Evolutionary conservation across 768 basidiomycete genomes (phyloP), one percentile per base, ranked within the genome.

Genomic region (Termitomyces sp.): DNA sequence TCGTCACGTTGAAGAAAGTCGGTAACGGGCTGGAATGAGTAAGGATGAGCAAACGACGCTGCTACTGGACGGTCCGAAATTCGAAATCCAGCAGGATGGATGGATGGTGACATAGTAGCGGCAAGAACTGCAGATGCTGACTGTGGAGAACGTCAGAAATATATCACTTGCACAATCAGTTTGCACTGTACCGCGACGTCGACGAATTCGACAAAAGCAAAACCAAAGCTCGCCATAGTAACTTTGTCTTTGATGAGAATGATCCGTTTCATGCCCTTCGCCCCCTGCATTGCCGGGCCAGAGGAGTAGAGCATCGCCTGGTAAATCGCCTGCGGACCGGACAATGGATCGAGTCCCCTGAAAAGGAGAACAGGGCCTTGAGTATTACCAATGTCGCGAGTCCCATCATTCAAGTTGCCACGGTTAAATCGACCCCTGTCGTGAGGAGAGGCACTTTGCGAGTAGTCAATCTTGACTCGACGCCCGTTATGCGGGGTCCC

Each of bases 391-490:
- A 98, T 96, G 73, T 99, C 96, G 54, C 94, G 82, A 54, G 92
- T 98, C 2, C 97, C 97, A 65, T 99, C 97, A 67, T 96, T 98
- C 70, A 78, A 69, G 56, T 86, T 85, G 55, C 84, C 83, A 62
- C 84, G 80, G 48, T 78, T 79, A 50, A 75, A 64, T 54, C 84
- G 80, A 12, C 83, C 81, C 64, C 80, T 81, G 58, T 87, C 87
- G 50, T 84, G 81, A 28, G 88, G 90, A 30, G 83, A 80, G 28
- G 88, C 88, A 62, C 88, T 91, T 73, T 93, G 86, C 3, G 95
- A 94, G 68, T 91, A 99, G 73, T 99, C 95, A 66, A 99, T 92
- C 74, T 96, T 96, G 68, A 96, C 88, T 63, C 92, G 80, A 50
- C 91, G 86, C 13, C 92, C 94, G 63, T 85, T 88, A 58, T 87